A percentile compares a stretch with the other conserved stretches of the same genome.
Conservation (phyloP, 805 yeast genomes). For the Sugiyamaella valdiviana region DNA sequence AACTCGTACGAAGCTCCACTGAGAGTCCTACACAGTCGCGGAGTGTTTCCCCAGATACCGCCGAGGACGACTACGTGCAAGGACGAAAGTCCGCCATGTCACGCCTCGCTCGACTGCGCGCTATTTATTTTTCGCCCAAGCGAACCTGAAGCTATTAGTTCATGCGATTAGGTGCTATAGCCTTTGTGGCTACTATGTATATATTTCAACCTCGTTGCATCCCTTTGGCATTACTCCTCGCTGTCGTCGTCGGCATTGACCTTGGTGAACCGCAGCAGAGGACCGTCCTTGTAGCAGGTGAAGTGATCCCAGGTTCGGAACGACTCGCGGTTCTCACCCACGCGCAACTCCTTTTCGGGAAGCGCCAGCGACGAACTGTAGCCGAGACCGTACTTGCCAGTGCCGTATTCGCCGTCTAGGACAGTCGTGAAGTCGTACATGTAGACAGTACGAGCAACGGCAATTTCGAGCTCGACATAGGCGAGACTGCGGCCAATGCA, state of each 20-base stretch:
- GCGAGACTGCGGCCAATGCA: slow-evolving; percentile 17
- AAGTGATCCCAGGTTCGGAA: slow-evolving; percentile 19
- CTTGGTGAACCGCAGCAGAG: slow-evolving; percentile 11
- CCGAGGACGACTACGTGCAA: not conserved
- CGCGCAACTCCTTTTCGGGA: slow-evolving; percentile 12
- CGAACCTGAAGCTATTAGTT: not conserved
- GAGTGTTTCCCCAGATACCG: not conserved
- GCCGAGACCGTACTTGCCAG: slow-evolving; percentile 14
- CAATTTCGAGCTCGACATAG: slow-evolving; percentile 15
- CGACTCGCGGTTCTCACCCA: slow-evolving; percentile 8
- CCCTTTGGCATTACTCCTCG: not conserved
- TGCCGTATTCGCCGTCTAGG: slow-evolving; percentile 13
- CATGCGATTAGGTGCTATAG: not conserved
- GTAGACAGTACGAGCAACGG: slow-evolving; percentile 14
- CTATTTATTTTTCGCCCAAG: slow-evolving; percentile 1
- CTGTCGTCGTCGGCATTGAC: not conserved
- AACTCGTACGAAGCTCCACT: not conserved
- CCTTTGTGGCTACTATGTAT: not conserved
- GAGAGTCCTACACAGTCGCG: not conserved
- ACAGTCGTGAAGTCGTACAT: slow-evolving; percentile 16
- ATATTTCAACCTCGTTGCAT: not conserved
- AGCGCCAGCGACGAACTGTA: slow-evolving; percentile 9
- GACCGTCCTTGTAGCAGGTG: slow-evolving; percentile 16
- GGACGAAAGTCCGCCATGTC: not conserved
- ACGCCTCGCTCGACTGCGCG: slow-evolving; percentile 1